A percentile compares a stretch with the other conserved stretches of the same genome.
phyloP scores from a whole-genome alignment of 345 rosid genomes.

The Brassica carinata region DNA sequence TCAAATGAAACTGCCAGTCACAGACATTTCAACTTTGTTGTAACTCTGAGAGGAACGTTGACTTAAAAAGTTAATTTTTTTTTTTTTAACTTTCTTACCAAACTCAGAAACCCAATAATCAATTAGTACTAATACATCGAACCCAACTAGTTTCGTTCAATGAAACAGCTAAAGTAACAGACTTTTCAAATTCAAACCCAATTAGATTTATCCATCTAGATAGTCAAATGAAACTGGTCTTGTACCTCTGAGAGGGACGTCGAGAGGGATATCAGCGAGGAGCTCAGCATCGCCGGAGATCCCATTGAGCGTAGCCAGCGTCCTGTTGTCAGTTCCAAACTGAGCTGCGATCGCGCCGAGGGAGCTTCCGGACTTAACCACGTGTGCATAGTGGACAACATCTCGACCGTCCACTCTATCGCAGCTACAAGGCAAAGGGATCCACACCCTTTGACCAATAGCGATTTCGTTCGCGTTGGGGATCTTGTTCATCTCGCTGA shows the following conservation, averaged over 20 bases:
- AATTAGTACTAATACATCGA: neutral
- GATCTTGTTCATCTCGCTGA: slow-evolving; percentile 43
- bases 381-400: slow-evolving; percentile 62
- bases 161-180: neutral
- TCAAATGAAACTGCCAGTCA: slow-evolving; percentile 15
- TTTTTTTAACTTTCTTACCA: neutral
- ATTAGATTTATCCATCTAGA: neutral
- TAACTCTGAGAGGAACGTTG: slow-evolving; percentile 66
- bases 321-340: slow-evolving; percentile 46
- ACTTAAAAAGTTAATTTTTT: slow-evolving; percentile 9
- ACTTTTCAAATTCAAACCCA: neutral
- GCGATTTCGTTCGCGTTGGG: slow-evolving; percentile 28
- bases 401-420: slow-evolving; percentile 46
- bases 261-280: slow-evolving; percentile 44
- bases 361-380: slow-evolving; percentile 49
- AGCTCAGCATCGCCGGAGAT: slow-evolving; percentile 41
- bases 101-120: neutral
- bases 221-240: neutral
- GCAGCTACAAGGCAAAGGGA: slow-evolving; percentile 76
- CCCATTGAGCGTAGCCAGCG: slow-evolving; percentile 48
- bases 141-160: neutral
- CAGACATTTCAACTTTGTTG: neutral
- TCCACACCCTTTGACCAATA: slow-evolving; percentile 47
- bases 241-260: slow-evolving; percentile 66
- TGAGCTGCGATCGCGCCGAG: slow-evolving; percentile 47